Conservation (phyloP, 139 green algal genomes). For the Chlamydomonas sp. region DNA sequence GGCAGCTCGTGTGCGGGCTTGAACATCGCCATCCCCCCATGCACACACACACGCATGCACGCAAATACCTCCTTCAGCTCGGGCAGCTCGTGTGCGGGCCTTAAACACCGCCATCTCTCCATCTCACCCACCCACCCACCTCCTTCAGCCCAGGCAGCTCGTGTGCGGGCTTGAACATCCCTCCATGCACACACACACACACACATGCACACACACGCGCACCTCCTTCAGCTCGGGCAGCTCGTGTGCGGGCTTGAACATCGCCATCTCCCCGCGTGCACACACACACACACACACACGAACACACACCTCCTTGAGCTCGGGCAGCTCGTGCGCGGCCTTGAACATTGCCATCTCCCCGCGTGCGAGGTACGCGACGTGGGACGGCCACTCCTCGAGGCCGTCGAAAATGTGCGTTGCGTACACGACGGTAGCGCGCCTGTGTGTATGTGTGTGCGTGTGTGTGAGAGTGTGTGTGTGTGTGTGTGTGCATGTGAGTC, state of each 20-base stretch:
- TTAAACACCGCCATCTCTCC: no score
- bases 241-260: conserved; percentile 24
- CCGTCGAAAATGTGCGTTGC: conserved; percentile 99
- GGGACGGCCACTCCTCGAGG: conserved; percentile 87
- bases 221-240: conserved; percentile 39
- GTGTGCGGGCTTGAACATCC: no score
- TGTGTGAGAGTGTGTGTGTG: no score
- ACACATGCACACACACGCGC: no score
- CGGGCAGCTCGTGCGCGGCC: conserved; percentile 14
- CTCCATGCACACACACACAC: no score
- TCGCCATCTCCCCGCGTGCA: conserved; percentile 15
- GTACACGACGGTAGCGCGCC: conserved; percentile 78
- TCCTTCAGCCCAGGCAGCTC: no score
- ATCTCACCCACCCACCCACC: no score
- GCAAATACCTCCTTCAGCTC: no score
- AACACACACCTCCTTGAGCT: conserved; percentile 14
- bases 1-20: conserved; percentile 28
- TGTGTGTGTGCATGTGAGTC: no score
- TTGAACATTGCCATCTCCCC: conserved; percentile 49
- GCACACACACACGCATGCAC: no score
- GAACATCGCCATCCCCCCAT: conserved; percentile 31
- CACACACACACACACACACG: background rate
- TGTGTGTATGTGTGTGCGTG: no score
- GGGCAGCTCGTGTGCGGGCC: no score
- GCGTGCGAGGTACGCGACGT: conserved; percentile 79